phyloP scores from a whole-genome alignment of 1,284 basidiomycete species.

The Malassezia slooffiae region DNA sequence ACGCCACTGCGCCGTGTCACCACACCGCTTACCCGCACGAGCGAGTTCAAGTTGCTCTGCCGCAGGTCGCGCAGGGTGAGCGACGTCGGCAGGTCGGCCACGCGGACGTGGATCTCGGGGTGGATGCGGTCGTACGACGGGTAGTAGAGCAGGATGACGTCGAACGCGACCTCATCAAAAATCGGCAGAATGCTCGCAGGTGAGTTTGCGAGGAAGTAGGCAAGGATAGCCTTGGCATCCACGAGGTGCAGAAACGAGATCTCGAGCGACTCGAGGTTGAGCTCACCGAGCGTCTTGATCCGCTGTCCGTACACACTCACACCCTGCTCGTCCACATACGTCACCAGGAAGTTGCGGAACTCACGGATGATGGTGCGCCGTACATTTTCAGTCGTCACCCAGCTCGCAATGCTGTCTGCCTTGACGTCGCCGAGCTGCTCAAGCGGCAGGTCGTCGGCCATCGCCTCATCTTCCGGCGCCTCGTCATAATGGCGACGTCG shows the following conservation, averaged over 20 bases:
- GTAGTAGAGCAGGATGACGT: constrained; percentile 88
- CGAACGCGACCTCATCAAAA: constrained; percentile 89
- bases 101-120: constrained; percentile 92
- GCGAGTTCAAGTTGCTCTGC: constrained; percentile 80
- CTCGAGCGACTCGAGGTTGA: constrained; percentile 92
- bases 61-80: constrained; percentile 85
- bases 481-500: constrained; percentile 50
- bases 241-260: constrained; percentile 88
- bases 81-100: constrained; percentile 80
- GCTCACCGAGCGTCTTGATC: constrained; percentile 86
- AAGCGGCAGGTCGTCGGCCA: constrained; percentile 69
- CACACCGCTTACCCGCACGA: constrained; percentile 91
- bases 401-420: constrained; percentile 88
- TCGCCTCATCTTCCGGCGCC: constrained; percentile 53
- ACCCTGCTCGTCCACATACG: constrained; percentile 81
- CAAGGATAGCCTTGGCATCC: constrained; percentile 79
- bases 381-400: constrained; percentile 87
- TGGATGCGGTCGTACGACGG: constrained; percentile 94
- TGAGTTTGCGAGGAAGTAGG: constrained; percentile 92
- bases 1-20: constrained; percentile 91
- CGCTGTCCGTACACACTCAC: constrained; percentile 86
- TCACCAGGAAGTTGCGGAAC: constrained; percentile 90
- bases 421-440: constrained; percentile 97
- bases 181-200: constrained; percentile 83
- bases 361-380: constrained; percentile 78